Percentiles rank a stretch among this genome's conserved stretches.
Conservation (phyloP, 177 flowering plant species). For the Telopea speciosissima region DNA sequence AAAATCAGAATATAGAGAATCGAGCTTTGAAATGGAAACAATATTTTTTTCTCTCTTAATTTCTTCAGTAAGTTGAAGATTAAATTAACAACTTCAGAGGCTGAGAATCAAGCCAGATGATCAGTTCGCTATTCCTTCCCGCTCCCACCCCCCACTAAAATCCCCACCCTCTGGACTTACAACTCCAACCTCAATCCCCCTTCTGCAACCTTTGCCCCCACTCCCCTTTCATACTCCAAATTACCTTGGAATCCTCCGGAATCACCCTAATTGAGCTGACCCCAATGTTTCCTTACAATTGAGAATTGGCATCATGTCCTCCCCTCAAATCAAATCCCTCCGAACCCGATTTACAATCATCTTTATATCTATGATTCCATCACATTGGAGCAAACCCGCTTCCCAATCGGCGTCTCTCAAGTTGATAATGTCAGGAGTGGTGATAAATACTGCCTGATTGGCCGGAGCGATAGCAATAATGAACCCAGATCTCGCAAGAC, state of each 20-base stretch:
- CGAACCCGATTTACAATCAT: constrained; percentile 95
- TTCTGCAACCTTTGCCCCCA: no score
- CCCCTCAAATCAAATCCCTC: constrained; percentile 94
- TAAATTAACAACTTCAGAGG: no score
- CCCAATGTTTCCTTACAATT: constrained; percentile 97
- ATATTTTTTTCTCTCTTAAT: no score
- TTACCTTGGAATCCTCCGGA: constrained; percentile 95
- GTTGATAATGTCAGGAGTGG: constrained; percentile 87
- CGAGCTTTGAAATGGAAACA: no score
- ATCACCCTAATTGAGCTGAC: constrained; percentile 80
- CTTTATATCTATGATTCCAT: constrained; percentile 95
- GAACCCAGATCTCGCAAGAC: constrained; percentile 76
- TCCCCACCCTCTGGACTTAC: no score
- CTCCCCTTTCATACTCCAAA: constrained; percentile 93
- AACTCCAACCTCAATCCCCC: no score
- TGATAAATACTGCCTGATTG: constrained; percentile 87
- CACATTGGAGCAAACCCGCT: constrained; percentile 84
- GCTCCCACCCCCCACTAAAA: no score
- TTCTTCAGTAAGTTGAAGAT: no score
- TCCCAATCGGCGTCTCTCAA: constrained; percentile 93
- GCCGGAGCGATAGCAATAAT: constrained; percentile 96
- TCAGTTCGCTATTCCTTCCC: no score
- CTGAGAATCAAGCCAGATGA: no score
- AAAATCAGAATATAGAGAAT: no score
- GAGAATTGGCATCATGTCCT: constrained; percentile 97